phyloP scores from a whole-genome alignment of 2,329 filamentous ascomycete species.

The Paecilomyces dactylethromorphus region DNA sequence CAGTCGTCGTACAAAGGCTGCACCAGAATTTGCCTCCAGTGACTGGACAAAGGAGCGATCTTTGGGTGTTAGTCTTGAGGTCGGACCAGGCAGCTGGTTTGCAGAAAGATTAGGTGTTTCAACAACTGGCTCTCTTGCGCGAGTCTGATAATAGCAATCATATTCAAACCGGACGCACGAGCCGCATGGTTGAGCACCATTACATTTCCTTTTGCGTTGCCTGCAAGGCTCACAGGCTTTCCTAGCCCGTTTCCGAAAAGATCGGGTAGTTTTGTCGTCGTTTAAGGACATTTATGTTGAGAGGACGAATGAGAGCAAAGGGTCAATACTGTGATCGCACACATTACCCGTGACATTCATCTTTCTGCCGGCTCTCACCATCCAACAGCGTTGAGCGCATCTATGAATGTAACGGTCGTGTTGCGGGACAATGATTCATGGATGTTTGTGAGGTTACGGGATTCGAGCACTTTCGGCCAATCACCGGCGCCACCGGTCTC shows the following conservation, averaged over 20 bases:
- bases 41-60: slow-evolving; percentile 25
- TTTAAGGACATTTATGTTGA: background rate
- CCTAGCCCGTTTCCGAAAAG: slow-evolving; percentile 28
- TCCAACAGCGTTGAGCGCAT: background rate
- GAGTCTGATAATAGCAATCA: slow-evolving; percentile 43
- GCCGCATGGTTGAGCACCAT: slow-evolving; percentile 47
- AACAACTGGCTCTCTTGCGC: slow-evolving; percentile 16
- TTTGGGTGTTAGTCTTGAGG: background rate
- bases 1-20: slow-evolving; percentile 49
- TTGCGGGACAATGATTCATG: background rate
- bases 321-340: background rate
- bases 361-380: background rate
- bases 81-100: background rate
- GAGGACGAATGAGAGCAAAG: background rate
- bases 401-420: background rate
- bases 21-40: slow-evolving; percentile 52
- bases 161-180: slow-evolving; percentile 50
- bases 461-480: background rate
- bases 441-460: background rate
- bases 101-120: slow-evolving; percentile 11
- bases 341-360: background rate
- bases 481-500: background rate
- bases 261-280: background rate
- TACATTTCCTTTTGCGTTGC: slow-evolving; percentile 51
- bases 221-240: slow-evolving; percentile 48